Evolutionary conservation across 2,329 filamentous ascomycete species (phyloP), one percentile per base, ranked within the genome.

Genomic region (Karstenula rhodostoma): DNA sequence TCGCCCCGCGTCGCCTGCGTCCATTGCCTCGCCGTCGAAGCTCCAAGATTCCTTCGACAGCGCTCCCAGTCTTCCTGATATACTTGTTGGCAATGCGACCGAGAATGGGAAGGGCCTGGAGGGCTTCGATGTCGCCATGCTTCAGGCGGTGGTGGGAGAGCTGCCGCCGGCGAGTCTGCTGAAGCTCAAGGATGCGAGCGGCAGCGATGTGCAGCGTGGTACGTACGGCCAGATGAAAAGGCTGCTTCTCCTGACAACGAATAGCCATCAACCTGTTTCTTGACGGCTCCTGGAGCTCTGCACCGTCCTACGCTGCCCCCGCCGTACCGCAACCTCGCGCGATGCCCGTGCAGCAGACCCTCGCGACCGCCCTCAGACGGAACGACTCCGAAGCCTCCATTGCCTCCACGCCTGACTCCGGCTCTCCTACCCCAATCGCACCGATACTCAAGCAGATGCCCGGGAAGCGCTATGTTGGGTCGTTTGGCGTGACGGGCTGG

Each of bases 401-500:
- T 29, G 54, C 65, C 2, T 68, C 71, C 17, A 71, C 70, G 5
- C 67, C 66, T 15, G 65, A 49, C 27, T 73, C 73, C 0, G 65
- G 58, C 29, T 33, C 62, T 9, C 67, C 63, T 8, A 69, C 67
- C 0, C 70, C 69, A 6, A 60, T 63, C 33, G 59, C 54, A 22
- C 59, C 65, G 6, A 55, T 64, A 13, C 57, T 77, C 17, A 70
- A 70, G 29, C 69, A 70, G 4, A 86, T 84, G 82, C 88, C 89
- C 0, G 70, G 79, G 1, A 83, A 82, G 67, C 81, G 95, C 71
- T 99, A 98, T 70, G 86, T 98, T 62, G 95, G 95, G 19, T 92
- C 93, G 0, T 95, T 98, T 77, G 95, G 95, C 9, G 93, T 92
- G 4, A 92, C 90, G 56, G 95, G 90, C 4, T 99, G 95, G 95